Conservation (phyloP, 495 filamentous ascomycete genomes). For the Peziza echinospora region DNA sequence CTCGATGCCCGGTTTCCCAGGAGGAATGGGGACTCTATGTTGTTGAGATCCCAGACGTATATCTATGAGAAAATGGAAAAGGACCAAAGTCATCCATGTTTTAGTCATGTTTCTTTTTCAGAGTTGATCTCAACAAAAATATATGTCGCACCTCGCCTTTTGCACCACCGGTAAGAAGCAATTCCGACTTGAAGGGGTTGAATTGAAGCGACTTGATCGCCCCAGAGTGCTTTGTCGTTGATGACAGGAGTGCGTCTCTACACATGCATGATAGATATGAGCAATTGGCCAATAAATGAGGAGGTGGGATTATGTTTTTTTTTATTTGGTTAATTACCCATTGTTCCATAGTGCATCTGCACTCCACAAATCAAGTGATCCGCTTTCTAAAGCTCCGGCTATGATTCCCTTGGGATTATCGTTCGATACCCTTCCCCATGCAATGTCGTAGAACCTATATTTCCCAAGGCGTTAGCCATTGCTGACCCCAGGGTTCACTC, state of each 20-base stretch:
- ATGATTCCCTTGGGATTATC: slow-evolving; percentile 65
- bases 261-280: too few species aligned
- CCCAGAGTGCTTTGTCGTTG: slow-evolving; percentile 79
- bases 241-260: slow-evolving; percentile 59
- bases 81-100: too few species aligned
- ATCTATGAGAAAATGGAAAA: too few species aligned
- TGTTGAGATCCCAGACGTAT: slow-evolving; percentile 82
- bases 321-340: too few species aligned
- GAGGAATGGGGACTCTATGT: slow-evolving; percentile 66
- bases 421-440: slow-evolving; percentile 65
- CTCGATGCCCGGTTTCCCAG: slow-evolving; percentile 70
- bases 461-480: not conserved
- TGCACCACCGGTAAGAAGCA: slow-evolving; percentile 76
- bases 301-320: too few species aligned
- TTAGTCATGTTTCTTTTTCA: slow-evolving; percentile 46
- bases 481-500: too few species aligned
- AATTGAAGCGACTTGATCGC: slow-evolving; percentile 92
- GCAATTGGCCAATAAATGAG: too few species aligned
- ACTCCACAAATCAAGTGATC: slow-evolving; percentile 88
- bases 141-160: slow-evolving; percentile 52
- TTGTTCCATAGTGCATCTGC: slow-evolving; percentile 38
- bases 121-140: too few species aligned
- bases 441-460: slow-evolving; percentile 82
- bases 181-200: slow-evolving; percentile 79
- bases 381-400: slow-evolving; percentile 88